phyloP scores from a whole-genome alignment of 2,329 filamentous ascomycete species.

The Botrytis byssoidea region DNA sequence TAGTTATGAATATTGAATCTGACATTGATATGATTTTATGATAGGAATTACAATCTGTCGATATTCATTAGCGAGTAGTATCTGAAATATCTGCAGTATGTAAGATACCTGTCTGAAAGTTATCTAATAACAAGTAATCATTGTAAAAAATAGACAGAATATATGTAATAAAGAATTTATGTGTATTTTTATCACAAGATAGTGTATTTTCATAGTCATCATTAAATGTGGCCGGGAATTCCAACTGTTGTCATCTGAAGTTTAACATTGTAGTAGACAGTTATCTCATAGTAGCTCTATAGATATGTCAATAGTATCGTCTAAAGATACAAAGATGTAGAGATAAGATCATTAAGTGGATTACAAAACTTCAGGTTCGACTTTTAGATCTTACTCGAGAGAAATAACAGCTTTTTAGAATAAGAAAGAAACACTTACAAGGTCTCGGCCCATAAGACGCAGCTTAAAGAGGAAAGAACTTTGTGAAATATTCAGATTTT shows the following conservation, averaged over 20 bases:
- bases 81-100: not conserved
- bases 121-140: not conserved
- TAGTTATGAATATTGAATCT: not conserved
- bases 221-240: not conserved
- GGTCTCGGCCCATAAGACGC: not conserved
- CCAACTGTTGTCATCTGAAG: not conserved
- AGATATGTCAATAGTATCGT: not conserved
- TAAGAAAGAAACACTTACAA: not conserved
- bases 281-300: not conserved
- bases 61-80: not conserved
- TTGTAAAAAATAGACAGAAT: not conserved
- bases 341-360: not conserved
- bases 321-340: not conserved
- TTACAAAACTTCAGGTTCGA: not conserved
- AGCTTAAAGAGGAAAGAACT: not conserved
- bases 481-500: not conserved
- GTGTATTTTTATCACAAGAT: not conserved
- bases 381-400: not conserved
- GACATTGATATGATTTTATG: not conserved
- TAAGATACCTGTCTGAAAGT: not conserved
- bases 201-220: not conserved
- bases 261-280: not conserved
- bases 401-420: not conserved
- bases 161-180: not conserved
- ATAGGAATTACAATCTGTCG: not conserved